Evolutionary conservation across 352 stramenopile genomes (phyloP).

Genomic region (Phytophthora pisi): DNA sequence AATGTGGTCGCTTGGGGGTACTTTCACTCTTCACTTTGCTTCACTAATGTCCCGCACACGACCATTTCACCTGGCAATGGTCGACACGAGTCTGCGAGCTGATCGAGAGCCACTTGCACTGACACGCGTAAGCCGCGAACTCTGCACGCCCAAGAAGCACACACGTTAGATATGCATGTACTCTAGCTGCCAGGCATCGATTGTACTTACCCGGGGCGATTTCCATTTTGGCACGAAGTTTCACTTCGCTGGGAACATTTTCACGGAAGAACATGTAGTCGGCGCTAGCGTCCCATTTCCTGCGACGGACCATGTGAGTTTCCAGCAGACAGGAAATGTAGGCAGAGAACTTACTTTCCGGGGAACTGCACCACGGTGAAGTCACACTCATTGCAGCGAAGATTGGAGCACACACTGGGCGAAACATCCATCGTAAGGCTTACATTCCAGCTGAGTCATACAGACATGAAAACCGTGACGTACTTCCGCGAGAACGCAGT

Average conservation of each 20-base stretch:
- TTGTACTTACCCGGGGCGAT: slow-evolving; percentile 38
- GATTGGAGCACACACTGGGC: slow-evolving; percentile 62
- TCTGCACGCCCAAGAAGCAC: slow-evolving; percentile 23
- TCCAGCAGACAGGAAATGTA: background rate
- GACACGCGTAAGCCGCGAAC: slow-evolving; percentile 73
- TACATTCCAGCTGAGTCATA: background rate
- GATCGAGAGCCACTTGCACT: slow-evolving; percentile 84
- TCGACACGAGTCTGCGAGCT: slow-evolving; percentile 53
- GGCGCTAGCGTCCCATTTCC: slow-evolving; percentile 67
- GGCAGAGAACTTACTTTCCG: slow-evolving; percentile 51
- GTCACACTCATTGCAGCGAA: slow-evolving; percentile 85
- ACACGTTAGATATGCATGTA: background rate
- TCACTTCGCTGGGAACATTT: slow-evolving; percentile 74
- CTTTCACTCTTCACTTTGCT: slow-evolving; percentile 1
- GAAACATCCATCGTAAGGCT: background rate
- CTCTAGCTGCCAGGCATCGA: background rate
- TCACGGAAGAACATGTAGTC: slow-evolving; percentile 91
- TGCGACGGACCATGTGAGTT: slow-evolving; percentile 13
- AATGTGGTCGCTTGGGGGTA: slow-evolving; percentile 6
- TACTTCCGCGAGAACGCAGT: slow-evolving; percentile 62
- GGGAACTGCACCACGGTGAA: slow-evolving; percentile 82
- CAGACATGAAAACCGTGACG: background rate
- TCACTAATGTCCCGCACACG: slow-evolving; percentile 64
- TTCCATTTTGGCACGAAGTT: slow-evolving; percentile 73
- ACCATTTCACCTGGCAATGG: slow-evolving; percentile 71